Base-by-base conservation (phyloP, 176 grass and related monocot genomes). In the Thalia dealbata region DNA sequence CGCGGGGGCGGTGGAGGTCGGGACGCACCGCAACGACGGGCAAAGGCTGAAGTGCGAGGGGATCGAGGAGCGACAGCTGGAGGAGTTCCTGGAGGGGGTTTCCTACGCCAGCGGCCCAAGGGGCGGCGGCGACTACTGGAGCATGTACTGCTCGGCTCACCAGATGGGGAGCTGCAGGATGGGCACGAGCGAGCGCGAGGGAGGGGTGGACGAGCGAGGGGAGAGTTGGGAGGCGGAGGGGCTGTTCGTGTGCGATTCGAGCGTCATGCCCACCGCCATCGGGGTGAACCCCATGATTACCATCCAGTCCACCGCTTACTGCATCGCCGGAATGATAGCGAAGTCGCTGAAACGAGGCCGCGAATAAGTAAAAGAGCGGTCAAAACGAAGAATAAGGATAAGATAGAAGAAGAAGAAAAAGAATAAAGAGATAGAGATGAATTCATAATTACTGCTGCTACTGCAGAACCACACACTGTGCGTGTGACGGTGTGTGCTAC, bases 221-320 rank as follows among this genome's bases (percentile, higher is more conserved):
- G 82, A 96, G 92, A 96, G 84, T 72, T 92, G 92, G 92, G 89
- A 92, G 73, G 80, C 82, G 2, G 69, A 71, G 72, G 29, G 89
- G 32, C 81, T 90, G 78, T 90, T 82, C 75, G 92, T 92, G 72
- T 89, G 86, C 52, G 92, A 96, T 74, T 86, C 73, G 60, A 92
- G 92, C 75, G 87, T 90, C 6, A 61, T 96, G 58, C 92, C 92
- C 0, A 73, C 45, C 66, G 89, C 89, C 3, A 75, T 92, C 38
- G 92, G 89, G 32, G 69, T 96, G 35, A 96, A 96, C 75, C 92
- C 92, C 52, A 90, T 96, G 92, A 79, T 96, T 75, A 96, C 92
- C 82, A 92, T 92, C 26, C 84, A 90, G 19, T 85, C 89, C 76
- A 75, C 83, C 0, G 92, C 92, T 16, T 90, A 90, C 75, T 90